Conservation (phyloP, 2,329 filamentous ascomycete species). For the Trichoderma pleuroti region DNA sequence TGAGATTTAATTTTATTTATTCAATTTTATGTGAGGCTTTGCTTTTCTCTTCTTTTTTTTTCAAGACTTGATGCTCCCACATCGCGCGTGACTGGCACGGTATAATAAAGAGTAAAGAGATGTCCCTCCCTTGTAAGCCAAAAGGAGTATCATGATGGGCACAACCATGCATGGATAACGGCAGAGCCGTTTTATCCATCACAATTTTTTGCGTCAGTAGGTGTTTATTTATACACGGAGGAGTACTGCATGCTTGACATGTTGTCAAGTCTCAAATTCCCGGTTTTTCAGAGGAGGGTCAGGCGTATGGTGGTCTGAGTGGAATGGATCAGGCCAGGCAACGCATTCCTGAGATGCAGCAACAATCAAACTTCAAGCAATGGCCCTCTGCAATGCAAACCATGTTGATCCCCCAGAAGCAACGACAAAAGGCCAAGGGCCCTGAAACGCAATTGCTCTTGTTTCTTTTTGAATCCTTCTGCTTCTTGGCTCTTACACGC, state of each 20-base stretch:
- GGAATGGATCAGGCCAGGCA: slow-evolving; percentile 38
- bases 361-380: slow-evolving; percentile 28
- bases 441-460: not conserved
- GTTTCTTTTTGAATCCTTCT: not conserved
- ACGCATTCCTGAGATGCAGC: slow-evolving; percentile 38
- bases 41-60: not conserved
- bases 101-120: not conserved
- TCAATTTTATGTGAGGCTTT: not conserved
- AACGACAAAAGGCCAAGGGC: slow-evolving; percentile 1
- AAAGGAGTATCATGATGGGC: not conserved
- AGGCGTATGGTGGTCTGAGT: slow-evolving; percentile 21
- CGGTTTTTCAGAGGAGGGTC: not conserved
- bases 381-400: not conserved
- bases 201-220: not conserved
- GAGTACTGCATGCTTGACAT: not conserved
- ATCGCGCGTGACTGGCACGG: not conserved
- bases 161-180: not conserved
- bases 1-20: slow-evolving; percentile 11
- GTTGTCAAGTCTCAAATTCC: not conserved
- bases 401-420: not conserved
- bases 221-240: not conserved
- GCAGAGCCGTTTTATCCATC: not conserved
- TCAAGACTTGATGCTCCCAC: not conserved
- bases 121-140: not conserved
- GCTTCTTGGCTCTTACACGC: not conserved